Evolutionary conservation across 1,139 yeast genomes (phyloP).

Genomic region (Saccharomycopsis crataegensis): DNA sequence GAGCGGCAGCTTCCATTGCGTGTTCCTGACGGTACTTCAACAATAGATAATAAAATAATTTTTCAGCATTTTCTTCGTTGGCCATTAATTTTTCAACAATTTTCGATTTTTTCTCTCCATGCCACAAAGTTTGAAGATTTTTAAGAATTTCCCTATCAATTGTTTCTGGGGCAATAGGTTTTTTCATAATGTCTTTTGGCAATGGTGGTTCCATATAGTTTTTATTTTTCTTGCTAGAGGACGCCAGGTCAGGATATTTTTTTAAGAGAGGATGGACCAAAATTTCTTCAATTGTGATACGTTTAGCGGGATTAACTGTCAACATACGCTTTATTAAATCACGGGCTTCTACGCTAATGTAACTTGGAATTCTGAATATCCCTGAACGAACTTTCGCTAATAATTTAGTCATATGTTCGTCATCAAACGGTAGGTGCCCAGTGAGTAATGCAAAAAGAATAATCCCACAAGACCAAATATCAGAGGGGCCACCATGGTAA

Average conservation of each 20-base stretch:
- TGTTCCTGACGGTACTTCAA: conserved; percentile 82
- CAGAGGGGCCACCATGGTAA: conserved; percentile 95
- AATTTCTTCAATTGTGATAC: conserved; percentile 72
- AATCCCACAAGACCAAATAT: conserved; percentile 98
- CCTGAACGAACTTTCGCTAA: conserved; percentile 90
- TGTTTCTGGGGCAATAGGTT: conserved; percentile 27
- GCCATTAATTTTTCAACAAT: conserved; percentile 55
- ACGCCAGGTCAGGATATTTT: conserved; percentile 50
- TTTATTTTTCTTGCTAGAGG: conserved; percentile 22
- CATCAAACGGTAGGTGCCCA: conserved; percentile 95
- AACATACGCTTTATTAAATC: conserved; percentile 81
- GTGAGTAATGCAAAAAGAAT: conserved; percentile 87
- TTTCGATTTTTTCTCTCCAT: conserved; percentile 63
- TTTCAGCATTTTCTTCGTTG: conserved; percentile 67
- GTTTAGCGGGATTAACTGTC: conserved; percentile 65
- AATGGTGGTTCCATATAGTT: conserved; percentile 25
- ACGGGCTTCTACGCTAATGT: conserved; percentile 73
- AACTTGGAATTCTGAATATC: conserved; percentile 72
- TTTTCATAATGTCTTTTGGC: conserved; percentile 27
- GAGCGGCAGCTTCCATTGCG: conserved; percentile 22
- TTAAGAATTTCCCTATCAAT: conserved; percentile 80
- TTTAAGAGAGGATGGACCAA: conserved; percentile 69
- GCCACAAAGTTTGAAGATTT: conserved; percentile 84
- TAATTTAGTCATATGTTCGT: conserved; percentile 82
- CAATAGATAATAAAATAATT: conserved; percentile 78